These are phyloP conservation scores for Heracleum sosnowskyi DNA, from an alignment of 129 eudicot species.

Conservation along the genomic window DNA sequence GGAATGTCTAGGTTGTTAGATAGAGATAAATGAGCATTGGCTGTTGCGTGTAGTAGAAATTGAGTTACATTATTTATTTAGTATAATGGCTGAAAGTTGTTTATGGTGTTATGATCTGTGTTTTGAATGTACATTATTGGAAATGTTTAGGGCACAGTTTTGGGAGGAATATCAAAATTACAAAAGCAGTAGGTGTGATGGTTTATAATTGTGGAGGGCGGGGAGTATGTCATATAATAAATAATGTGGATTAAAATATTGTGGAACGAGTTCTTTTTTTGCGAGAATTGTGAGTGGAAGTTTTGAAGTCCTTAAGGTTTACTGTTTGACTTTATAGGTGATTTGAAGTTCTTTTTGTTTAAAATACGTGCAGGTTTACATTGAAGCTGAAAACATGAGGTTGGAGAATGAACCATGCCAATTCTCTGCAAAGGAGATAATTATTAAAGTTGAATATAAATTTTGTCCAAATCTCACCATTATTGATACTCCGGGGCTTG, in stretches of 20 bases:
- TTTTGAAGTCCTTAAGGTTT: not conserved
- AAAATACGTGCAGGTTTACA: conserved; percentile 51
- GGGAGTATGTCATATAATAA: not conserved
- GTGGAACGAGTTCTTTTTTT: not conserved
- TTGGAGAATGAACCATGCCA: conserved; percentile 76
- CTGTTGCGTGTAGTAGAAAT: too few relatives aligned
- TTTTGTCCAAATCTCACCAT: conserved; percentile 93
- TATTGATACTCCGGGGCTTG: conserved; percentile 94
- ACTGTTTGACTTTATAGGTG: not conserved
- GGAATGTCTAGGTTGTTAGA: not conserved
- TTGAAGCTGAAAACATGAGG: conserved; percentile 98
- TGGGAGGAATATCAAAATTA: not conserved
- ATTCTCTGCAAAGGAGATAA: conserved; percentile 86
- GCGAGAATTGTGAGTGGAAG: not conserved
- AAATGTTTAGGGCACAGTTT: not conserved
- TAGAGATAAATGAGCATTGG: not conserved
- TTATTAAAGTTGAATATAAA: conserved; percentile 78
- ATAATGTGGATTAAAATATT: not conserved
- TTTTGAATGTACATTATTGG: not conserved
- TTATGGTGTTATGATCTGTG: not conserved
- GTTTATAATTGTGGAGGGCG: not conserved
- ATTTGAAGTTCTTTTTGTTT: not conserved
- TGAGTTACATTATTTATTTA: not conserved
- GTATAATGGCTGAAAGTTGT: not conserved
- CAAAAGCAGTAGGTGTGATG: not conserved